Evolutionary conservation across 139 green algal species (phyloP), one percentile per base, ranked within the genome.

Genomic region (Astrephomene gubernaculifera): DNA sequence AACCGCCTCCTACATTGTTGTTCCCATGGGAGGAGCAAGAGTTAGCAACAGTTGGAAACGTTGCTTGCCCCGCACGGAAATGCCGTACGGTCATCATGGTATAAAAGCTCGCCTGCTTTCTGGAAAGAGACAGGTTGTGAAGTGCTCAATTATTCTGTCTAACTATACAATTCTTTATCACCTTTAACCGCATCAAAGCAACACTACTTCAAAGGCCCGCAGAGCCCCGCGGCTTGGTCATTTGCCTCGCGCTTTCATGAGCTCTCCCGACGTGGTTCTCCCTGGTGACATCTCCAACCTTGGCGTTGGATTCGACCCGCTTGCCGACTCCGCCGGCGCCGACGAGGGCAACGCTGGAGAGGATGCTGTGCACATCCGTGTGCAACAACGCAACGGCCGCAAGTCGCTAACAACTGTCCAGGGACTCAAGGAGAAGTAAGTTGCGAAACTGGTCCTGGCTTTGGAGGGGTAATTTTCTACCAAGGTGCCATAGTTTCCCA

Each of bases 361-460:
- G 52, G 83, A 81, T 27, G 89, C 89, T 52, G 53, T 99, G n/a
- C 97, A 99, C 86, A 95, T 99, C 31, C 95, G 97, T 53, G 92
- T 99, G 38, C 97, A 99, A 91, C 97, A 95, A 89, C 92, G 97
- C 76, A 99, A 99, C 94, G 97, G 97, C 81, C 94, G 95, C 68
- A 99, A 99, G 90, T 96, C 85, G 35, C 90, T 99, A 93, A 99
- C 97, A 3, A 99, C 97, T 10, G 93, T 99, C 2, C 96, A 99
- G 93, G 96, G 96, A 63, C 89, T 99, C 8, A 94, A 97, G 73
- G 92, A 97, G 87, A 89, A 86, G 8, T 99, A 96, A 79, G 97
- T 99, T 79, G 49, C 12, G 49, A 25, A 57, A 57, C 14, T 12
- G 49, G 17, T 57, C 14, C 49, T 98, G 98, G n/a, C n/a, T n/a